Conservation (phyloP, 208 protist species). For the Acanthamoeba triangularis region DNA sequence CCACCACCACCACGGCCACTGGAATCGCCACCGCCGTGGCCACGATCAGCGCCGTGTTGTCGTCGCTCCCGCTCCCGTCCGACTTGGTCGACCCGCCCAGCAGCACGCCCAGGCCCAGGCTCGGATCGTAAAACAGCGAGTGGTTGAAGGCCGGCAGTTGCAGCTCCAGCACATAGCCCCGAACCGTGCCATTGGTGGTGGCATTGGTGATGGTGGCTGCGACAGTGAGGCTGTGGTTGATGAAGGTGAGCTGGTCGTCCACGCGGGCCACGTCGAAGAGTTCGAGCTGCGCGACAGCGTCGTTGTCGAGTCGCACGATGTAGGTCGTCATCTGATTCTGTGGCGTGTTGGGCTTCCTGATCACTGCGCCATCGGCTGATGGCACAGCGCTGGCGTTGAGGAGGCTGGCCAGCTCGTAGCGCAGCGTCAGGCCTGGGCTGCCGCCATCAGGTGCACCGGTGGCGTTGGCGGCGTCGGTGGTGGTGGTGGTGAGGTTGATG, state of each 20-base stretch:
- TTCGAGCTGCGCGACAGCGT: neutral
- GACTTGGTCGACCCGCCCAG: too few species aligned
- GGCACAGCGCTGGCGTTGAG: neutral
- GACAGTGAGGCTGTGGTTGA: neutral
- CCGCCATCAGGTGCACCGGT: neutral
- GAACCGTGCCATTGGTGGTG: neutral
- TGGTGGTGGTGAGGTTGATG: slow-evolving; percentile 24
- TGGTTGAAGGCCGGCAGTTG: neutral
- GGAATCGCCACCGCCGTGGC: too few species aligned
- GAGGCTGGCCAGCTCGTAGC: neutral
- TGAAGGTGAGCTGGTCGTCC: neutral
- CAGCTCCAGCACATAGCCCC: slow-evolving; percentile 10
- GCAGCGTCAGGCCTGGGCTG: neutral
- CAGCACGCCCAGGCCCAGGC: too few species aligned
- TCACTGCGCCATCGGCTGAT: neutral
- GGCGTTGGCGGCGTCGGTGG: neutral
- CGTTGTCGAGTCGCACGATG: neutral
- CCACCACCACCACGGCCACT: too few species aligned
- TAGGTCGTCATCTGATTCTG: neutral
- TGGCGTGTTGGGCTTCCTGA: neutral
- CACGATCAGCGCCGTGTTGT: too few species aligned
- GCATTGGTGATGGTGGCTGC: too few species aligned
- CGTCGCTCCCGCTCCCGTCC: too few species aligned
- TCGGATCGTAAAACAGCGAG: too few species aligned
- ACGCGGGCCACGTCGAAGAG: neutral